Percentiles rank a stretch among this genome's conserved stretches.
Conservation (phyloP, 2,329 filamentous ascomycete genomes). For the Taxawa tesnikishii region DNA sequence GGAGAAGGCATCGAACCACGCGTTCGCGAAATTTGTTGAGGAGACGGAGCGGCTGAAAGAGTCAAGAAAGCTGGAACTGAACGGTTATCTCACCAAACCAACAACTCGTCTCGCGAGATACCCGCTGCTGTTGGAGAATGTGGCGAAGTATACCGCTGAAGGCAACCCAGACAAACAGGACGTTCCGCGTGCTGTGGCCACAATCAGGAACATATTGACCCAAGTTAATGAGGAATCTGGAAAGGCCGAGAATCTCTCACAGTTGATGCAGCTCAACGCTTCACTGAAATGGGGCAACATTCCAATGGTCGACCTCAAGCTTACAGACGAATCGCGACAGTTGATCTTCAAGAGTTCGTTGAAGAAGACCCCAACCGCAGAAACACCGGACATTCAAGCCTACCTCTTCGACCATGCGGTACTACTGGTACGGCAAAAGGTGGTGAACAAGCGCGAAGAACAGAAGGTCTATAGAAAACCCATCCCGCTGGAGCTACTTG, state of each 20-base stretch:
- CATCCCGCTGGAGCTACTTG: slow-evolving; percentile 83
- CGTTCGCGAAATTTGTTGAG: slow-evolving; percentile 85
- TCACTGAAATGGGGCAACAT: slow-evolving; percentile 83
- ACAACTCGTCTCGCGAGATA: slow-evolving; percentile 92
- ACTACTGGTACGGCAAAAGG: slow-evolving; percentile 80
- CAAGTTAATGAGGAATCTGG: slow-evolving; percentile 91
- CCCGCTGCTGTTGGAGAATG: slow-evolving; percentile 79
- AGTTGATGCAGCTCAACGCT: slow-evolving; percentile 80
- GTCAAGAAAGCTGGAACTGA: slow-evolving; percentile 89
- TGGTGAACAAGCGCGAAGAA: slow-evolving; percentile 85
- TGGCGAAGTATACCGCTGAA: slow-evolving; percentile 81
- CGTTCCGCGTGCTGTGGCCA: slow-evolving; percentile 74
- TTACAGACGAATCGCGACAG: slow-evolving; percentile 87
- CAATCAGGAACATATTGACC: slow-evolving; percentile 77
- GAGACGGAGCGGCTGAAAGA: slow-evolving; percentile 94
- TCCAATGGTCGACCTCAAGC: slow-evolving; percentile 83
- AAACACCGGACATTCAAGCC: slow-evolving; percentile 70
- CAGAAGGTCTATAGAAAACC: slow-evolving; percentile 91
- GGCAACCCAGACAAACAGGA: slow-evolving; percentile 84
- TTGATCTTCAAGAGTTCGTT: slow-evolving; percentile 88
- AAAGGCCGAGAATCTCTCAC: slow-evolving; percentile 96
- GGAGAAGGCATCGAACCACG: slow-evolving; percentile 74
- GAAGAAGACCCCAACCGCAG: slow-evolving; percentile 85
- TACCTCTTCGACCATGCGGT: slow-evolving; percentile 96
- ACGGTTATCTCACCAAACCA: slow-evolving; percentile 94